Evolutionary conservation across 768 basidiomycete species (phyloP).

Genomic region (Mycena amicta): DNA sequence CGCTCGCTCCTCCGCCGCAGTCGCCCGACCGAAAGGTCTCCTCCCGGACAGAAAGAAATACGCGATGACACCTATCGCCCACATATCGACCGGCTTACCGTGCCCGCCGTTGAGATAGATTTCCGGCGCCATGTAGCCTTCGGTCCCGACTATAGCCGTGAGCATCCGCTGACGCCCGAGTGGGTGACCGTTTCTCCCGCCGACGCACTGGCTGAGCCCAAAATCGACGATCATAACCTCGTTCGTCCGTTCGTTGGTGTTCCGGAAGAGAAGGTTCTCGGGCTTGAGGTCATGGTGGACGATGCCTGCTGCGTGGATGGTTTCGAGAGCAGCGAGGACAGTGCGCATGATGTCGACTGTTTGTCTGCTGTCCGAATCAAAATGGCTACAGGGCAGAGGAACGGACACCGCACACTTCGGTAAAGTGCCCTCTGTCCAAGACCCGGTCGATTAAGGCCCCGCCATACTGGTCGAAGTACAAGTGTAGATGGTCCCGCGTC

Average conservation of each 20-base stretch:
- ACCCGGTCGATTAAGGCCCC: constrained; percentile 99
- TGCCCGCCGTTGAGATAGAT: constrained; percentile 96
- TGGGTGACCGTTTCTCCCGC: too few relatives aligned
- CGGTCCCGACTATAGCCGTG: constrained; percentile 95
- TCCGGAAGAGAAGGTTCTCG: constrained; percentile 95
- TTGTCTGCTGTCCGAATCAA: constrained; percentile 75
- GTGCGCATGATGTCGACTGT: constrained; percentile 87
- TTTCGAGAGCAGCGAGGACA: constrained; percentile 82
- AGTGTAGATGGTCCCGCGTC: constrained; percentile 90
- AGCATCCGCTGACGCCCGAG: constrained; percentile 82
- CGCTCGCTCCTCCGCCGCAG: constrained; percentile 87
- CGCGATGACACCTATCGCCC: constrained; percentile 98
- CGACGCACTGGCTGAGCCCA: constrained; percentile 86
- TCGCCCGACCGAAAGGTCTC: constrained; percentile 96
- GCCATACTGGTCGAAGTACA: constrained; percentile 94
- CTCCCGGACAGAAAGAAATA: constrained; percentile 93
- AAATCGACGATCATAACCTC: constrained; percentile 98
- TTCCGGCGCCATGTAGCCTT: constrained; percentile 96
- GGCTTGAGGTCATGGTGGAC: constrained; percentile 97
- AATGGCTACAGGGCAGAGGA: neutral
- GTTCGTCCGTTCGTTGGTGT: constrained; percentile 80
- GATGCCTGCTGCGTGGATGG: too few relatives aligned
- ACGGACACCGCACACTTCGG: constrained; percentile 72
- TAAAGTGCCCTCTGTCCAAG: constrained; percentile 96
- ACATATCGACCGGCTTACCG: constrained; percentile 91